Percentiles rank a stretch among this genome's conserved stretches.
These are phyloP conservation scores for Podaxis mareebaensis DNA, from an alignment of 768 basidiomycete species.

Conservation along the genomic window DNA sequence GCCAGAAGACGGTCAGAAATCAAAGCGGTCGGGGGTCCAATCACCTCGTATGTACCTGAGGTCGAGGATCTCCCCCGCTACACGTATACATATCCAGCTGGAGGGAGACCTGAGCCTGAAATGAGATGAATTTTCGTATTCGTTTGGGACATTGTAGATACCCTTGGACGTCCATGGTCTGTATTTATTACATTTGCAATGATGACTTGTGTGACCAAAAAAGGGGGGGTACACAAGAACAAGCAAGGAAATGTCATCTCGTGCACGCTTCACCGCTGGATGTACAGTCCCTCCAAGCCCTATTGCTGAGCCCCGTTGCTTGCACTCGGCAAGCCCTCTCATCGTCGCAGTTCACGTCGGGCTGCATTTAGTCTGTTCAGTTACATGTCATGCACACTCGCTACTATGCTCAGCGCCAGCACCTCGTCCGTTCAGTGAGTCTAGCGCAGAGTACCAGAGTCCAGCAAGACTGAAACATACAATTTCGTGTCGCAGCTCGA, in stretches of 20 bases:
- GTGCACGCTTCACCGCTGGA: not conserved
- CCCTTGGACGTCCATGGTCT: not conserved
- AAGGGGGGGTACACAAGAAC: slow-evolving; percentile 11
- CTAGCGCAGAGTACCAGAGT: slow-evolving; percentile 14
- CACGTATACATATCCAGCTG: not conserved
- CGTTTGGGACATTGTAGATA: not conserved
- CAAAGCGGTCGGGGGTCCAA: slow-evolving; percentile 10
- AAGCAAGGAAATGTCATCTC: slow-evolving; percentile 9
- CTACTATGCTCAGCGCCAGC: slow-evolving; percentile 67
- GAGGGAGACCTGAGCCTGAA: not conserved
- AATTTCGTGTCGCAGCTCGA: slow-evolving; percentile 53
- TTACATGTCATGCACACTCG: slow-evolving; percentile 60
- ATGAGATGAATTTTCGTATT: not conserved
- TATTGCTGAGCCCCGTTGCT: not conserved
- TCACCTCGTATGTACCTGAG: not conserved
- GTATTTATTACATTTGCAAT: not conserved
- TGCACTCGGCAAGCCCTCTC: not conserved
- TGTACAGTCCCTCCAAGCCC: not conserved
- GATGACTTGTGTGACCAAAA: slow-evolving; percentile 6
- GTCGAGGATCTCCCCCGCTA: slow-evolving; percentile 12
- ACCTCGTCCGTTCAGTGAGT: slow-evolving; percentile 67
- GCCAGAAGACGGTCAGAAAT: slow-evolving; percentile 17
- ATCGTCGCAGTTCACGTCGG: not conserved
- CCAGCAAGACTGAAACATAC: slow-evolving; percentile 11
- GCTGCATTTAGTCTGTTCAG: slow-evolving; percentile 4